phyloP scores from a whole-genome alignment of 768 basidiomycete genomes.

The Auriscalpium microsporum region DNA sequence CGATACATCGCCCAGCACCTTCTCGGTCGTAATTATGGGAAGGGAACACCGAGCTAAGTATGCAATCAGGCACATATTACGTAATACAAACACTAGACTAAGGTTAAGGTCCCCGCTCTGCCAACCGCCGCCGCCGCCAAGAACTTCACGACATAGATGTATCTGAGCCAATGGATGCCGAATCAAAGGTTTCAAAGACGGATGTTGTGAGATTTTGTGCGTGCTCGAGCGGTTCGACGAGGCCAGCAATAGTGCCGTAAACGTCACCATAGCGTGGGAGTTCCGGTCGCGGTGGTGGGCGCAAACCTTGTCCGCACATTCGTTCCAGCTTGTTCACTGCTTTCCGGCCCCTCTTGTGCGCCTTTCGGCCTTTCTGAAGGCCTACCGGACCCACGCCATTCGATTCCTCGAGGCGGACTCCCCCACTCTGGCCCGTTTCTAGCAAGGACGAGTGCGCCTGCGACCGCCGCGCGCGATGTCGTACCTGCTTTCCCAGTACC shows the following conservation, averaged over 20 bases:
- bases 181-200: too few relatives aligned
- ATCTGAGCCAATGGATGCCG: too few relatives aligned
- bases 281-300: conserved; percentile 9
- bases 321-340: background rate
- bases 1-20: too few relatives aligned
- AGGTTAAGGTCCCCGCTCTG: too few relatives aligned
- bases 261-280: conserved; percentile 10
- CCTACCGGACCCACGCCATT: background rate
- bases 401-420: background rate
- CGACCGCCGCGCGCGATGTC: conserved; percentile 37
- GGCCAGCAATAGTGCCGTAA: background rate
- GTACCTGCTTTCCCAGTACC: conserved; percentile 46
- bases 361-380: conserved; percentile 1
- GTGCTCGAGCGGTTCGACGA: too few relatives aligned
- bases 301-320: conserved; percentile 15
- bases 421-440: conserved; percentile 1
- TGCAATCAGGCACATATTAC: too few relatives aligned
- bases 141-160: too few relatives aligned
- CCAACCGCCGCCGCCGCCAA: too few relatives aligned
- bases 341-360: background rate
- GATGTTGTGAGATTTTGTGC: too few relatives aligned
- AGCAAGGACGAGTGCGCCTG: conserved; percentile 3
- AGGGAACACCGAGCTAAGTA: too few relatives aligned
- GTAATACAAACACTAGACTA: too few relatives aligned
- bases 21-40: too few relatives aligned